phyloP scores from a whole-genome alignment of 192 early-diverging fungal genomes.

The Spizellomyces sp. region DNA sequence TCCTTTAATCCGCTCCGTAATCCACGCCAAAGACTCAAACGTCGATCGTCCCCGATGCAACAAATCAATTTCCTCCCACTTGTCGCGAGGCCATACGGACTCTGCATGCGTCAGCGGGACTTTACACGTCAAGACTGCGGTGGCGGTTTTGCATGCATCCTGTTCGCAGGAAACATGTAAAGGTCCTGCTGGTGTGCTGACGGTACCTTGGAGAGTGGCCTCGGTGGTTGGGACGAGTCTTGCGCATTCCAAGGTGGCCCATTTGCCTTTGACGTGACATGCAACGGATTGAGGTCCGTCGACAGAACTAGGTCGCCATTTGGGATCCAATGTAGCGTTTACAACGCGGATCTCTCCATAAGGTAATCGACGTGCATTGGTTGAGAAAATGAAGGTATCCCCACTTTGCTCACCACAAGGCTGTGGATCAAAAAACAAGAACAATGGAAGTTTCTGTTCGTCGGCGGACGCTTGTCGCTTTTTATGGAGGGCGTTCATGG shows the following conservation, averaged over 20 bases:
- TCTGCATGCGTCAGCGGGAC: conserved; percentile 34
- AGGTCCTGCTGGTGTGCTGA: neutral
- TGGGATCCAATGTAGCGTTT: conserved; percentile 31
- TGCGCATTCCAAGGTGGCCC: neutral
- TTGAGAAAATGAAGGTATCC: conserved; percentile 48
- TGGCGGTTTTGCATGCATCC: conserved; percentile 6
- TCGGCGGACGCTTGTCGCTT: neutral
- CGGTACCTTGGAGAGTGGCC: neutral
- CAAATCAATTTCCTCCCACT: conserved; percentile 42
- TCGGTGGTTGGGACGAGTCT: neutral
- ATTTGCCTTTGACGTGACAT: conserved; percentile 8
- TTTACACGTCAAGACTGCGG: conserved; percentile 11
- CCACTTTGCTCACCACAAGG: conserved; percentile 24
- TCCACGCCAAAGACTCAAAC: conserved; percentile 47
- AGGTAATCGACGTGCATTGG: conserved; percentile 24
- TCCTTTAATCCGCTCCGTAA: conserved; percentile 38
- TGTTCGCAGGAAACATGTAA: neutral
- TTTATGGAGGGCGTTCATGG: conserved; percentile 44
- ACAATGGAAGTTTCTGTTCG: conserved; percentile 12
- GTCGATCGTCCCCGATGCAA: conserved; percentile 33
- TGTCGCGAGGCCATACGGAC: conserved; percentile 29
- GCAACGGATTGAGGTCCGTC: conserved; percentile 33
- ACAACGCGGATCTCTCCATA: conserved; percentile 36
- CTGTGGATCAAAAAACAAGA: conserved; percentile 47
- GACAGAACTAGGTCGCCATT: conserved; percentile 36